Percentiles rank a stretch among this genome's conserved stretches.
Conservation (phyloP, 495 filamentous ascomycete species). For the Barbatosphaeria neglecta region DNA sequence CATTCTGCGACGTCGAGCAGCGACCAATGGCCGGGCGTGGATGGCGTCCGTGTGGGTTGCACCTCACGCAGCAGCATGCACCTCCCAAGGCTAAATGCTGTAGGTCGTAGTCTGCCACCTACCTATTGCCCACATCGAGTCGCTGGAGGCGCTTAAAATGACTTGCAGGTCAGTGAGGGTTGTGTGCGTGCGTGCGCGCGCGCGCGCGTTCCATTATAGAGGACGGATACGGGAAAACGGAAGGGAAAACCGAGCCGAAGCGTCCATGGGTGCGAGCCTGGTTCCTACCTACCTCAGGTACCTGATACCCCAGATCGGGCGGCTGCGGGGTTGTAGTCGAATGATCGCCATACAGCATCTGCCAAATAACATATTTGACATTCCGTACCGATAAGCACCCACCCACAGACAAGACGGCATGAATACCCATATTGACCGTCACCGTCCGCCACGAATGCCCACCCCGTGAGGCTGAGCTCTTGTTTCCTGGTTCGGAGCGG, state of each 20-base stretch:
- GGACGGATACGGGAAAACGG: neutral
- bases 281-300: too few species aligned
- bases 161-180: neutral
- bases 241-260: neutral
- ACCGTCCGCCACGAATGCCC: neutral
- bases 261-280: too few species aligned
- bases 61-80: neutral
- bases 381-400: too few species aligned
- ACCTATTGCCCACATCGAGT: too few species aligned
- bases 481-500: neutral
- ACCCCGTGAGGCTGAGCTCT: neutral
- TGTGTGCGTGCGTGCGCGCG: too few species aligned
- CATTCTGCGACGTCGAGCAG: neutral
- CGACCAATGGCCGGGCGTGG: neutral
- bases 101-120: too few species aligned
- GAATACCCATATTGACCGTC: neutral
- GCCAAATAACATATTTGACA: too few species aligned
- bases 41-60: neutral
- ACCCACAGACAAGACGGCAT: neutral
- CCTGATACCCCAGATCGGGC: neutral
- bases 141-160: neutral
- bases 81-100: neutral
- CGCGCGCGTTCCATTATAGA: neutral
- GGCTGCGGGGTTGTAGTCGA: neutral
- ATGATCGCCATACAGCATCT: neutral